phyloP scores from a whole-genome alignment of 176 grass and related monocot genomes.

The Aegilops sharonensis region DNA sequence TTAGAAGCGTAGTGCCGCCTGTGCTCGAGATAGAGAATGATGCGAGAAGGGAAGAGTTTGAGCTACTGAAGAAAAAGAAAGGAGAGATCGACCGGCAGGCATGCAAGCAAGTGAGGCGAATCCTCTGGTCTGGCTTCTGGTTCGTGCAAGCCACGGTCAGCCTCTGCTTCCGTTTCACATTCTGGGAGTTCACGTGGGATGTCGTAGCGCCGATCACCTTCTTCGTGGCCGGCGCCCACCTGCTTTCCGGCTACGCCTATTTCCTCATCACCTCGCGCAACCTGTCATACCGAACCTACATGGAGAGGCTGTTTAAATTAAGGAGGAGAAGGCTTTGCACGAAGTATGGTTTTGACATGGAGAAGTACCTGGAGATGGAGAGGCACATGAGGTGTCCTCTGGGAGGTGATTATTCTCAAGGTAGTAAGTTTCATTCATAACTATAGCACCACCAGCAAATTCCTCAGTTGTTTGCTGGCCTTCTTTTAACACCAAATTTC shows the following conservation, averaged over 20 bases:
- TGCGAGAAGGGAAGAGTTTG: constrained; percentile 34
- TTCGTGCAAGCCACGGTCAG: constrained; percentile 33
- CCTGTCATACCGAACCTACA: constrained; percentile 44
- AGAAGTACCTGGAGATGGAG: constrained; percentile 50
- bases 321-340: constrained; percentile 38
- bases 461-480: neutral
- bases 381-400: constrained; percentile 38
- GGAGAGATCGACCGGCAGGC: constrained; percentile 50
- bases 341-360: constrained; percentile 40
- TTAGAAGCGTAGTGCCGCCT: constrained; percentile 49
- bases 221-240: constrained; percentile 36
- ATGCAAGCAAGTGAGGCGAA: constrained; percentile 49
- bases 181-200: constrained; percentile 60
- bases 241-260: constrained; percentile 49
- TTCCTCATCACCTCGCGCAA: constrained; percentile 65
- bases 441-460: neutral
- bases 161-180: constrained; percentile 53
- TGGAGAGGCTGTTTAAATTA: constrained; percentile 45
- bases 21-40: constrained; percentile 28
- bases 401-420: constrained; percentile 26
- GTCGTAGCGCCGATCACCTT: constrained; percentile 54
- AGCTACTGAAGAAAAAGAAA: constrained; percentile 46
- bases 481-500: neutral
- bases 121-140: constrained; percentile 59
- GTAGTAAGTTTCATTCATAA: constrained; percentile 15